Percentiles rank a stretch among this genome's conserved stretches.
Evolutionary conservation across 345 rosid genomes (phyloP).

Genomic region (Trapa incisa): DNA sequence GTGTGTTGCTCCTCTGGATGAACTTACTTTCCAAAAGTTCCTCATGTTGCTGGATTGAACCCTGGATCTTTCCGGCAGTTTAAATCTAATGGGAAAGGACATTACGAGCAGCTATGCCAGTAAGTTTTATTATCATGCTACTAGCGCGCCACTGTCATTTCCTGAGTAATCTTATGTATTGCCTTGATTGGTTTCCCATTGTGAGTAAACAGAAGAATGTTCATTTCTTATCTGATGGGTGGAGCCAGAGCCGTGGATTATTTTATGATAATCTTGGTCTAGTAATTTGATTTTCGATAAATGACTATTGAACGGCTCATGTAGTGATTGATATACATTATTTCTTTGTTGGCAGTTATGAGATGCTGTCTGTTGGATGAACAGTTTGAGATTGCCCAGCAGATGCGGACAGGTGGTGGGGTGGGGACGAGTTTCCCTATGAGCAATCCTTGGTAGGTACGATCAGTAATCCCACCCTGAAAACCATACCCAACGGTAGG

Average conservation of each 20-base stretch:
- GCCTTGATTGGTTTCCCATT: background rate
- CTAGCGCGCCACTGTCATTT: background rate
- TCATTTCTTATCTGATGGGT: too few relatives aligned
- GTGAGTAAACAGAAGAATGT: too few relatives aligned
- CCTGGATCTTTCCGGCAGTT: conserved; percentile 92
- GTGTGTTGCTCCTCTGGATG: conserved; percentile 89
- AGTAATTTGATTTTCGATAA: background rate
- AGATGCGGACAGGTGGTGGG: conserved; percentile 78
- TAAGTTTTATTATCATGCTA: conserved; percentile 30
- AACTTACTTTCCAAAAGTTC: conserved; percentile 87
- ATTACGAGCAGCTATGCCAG: conserved; percentile 87
- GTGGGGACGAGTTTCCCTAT: conserved; percentile 83
- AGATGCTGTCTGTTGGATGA: conserved; percentile 81
- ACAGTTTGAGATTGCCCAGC: conserved; percentile 74
- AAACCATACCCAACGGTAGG: background rate
- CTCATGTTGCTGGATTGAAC: conserved; percentile 88
- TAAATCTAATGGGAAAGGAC: conserved; percentile 64
- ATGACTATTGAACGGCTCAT: too few relatives aligned
- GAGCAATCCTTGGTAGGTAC: conserved; percentile 12
- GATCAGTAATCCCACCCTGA: background rate
- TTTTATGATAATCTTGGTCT: background rate
- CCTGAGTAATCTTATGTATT: background rate
- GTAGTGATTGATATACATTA: background rate
- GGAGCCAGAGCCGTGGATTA: background rate
- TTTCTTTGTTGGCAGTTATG: conserved; percentile 41